phyloP scores from a whole-genome alignment of 352 stramenopile genomes.

The Phytophthora melonis region DNA sequence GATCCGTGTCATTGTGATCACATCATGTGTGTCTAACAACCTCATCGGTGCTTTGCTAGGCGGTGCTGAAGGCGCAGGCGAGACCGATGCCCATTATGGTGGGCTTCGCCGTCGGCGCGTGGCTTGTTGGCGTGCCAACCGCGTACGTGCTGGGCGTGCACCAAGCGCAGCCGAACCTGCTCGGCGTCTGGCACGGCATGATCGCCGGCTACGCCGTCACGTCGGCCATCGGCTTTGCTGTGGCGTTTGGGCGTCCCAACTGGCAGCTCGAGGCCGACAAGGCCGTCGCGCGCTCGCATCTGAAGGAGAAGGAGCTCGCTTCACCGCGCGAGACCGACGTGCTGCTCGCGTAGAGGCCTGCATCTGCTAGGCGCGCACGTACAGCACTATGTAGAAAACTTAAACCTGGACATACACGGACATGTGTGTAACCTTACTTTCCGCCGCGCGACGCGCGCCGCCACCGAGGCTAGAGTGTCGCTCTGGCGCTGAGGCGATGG shows the following conservation, averaged over 20 bases:
- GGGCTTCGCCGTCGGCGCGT: slow-evolving; percentile 68
- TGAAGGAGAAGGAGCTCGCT: slow-evolving; percentile 42
- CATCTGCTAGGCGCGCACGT: neutral
- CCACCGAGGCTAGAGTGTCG: too few relatives aligned
- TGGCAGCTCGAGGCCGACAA: slow-evolving; percentile 65
- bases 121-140: slow-evolving; percentile 75
- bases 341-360: slow-evolving; percentile 37
- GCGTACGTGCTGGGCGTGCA: slow-evolving; percentile 77
- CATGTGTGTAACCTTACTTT: too few relatives aligned
- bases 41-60: slow-evolving; percentile 36
- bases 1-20: neutral
- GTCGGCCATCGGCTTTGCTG: slow-evolving; percentile 68
- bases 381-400: too few relatives aligned
- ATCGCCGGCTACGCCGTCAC: slow-evolving; percentile 80
- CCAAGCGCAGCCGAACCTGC: slow-evolving; percentile 40
- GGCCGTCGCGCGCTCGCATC: slow-evolving; percentile 63
- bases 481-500: neutral
- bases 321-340: slow-evolving; percentile 33
- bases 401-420: too few relatives aligned
- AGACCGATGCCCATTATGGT: slow-evolving; percentile 62
- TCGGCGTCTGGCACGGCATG: slow-evolving; percentile 79
- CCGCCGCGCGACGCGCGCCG: too few relatives aligned
- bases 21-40: neutral
- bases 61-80: slow-evolving; percentile 76
- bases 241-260: slow-evolving; percentile 66